A percentile compares a stretch with the other conserved stretches of the same genome.
Evolutionary conservation across 306 rosid species (phyloP).

Genomic region (Malus sieversii): DNA sequence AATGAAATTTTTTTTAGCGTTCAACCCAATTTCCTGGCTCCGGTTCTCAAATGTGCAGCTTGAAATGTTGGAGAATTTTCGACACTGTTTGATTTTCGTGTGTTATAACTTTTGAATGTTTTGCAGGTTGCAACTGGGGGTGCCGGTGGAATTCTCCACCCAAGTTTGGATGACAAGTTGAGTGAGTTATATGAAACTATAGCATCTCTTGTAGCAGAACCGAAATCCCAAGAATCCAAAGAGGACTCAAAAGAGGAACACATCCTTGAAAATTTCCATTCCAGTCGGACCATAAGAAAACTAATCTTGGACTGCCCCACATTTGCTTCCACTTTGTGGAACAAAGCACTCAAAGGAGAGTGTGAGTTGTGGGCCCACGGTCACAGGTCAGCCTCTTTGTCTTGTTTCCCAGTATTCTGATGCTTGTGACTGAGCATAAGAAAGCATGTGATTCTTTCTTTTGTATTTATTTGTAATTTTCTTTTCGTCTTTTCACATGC

Average conservation of each 20-base stretch:
- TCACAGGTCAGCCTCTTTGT: slow-evolving; percentile 51
- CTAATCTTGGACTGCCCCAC: slow-evolving; percentile 72
- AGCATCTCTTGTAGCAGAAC: slow-evolving; percentile 58
- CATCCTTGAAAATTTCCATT: slow-evolving; percentile 74
- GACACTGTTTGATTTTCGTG: neutral
- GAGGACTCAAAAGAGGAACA: slow-evolving; percentile 56
- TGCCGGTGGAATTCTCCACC: slow-evolving; percentile 64
- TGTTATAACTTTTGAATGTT: neutral
- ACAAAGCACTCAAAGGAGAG: slow-evolving; percentile 66
- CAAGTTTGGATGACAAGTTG: slow-evolving; percentile 60
- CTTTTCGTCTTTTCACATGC: neutral
- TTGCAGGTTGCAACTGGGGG: slow-evolving; percentile 73
- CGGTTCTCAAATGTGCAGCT: neutral
- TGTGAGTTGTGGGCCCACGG: slow-evolving; percentile 70
- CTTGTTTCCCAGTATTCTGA: neutral
- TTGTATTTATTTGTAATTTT: neutral
- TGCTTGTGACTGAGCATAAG: neutral
- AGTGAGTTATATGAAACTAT: slow-evolving; percentile 53
- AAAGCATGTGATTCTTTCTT: slow-evolving; percentile 4
- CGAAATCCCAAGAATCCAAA: slow-evolving; percentile 52
- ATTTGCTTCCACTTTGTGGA: slow-evolving; percentile 78
- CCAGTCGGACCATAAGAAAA: slow-evolving; percentile 82
- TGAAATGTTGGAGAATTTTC: neutral
- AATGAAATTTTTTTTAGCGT: neutral
- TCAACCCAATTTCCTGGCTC: neutral